These are phyloP conservation scores for Ramaria sp. DNA, from an alignment of 768 basidiomycete species.

Conservation along the genomic window DNA sequence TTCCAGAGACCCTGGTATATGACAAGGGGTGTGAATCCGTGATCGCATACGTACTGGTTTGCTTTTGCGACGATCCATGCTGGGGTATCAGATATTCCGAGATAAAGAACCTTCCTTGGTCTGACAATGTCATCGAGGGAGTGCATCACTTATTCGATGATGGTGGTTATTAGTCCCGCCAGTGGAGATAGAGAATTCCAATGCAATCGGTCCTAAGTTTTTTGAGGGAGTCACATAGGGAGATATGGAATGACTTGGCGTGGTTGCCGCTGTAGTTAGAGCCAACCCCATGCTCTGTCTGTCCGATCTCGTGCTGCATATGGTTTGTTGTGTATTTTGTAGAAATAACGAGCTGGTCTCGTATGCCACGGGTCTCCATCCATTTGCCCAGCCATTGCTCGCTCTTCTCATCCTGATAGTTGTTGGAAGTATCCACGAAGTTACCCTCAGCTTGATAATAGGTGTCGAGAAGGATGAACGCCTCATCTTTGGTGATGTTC, in stretches of 20 bases:
- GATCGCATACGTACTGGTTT: constrained; percentile 27
- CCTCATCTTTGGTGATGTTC: constrained; percentile 17
- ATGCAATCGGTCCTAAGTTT: constrained; percentile 22
- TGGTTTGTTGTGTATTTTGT: constrained; percentile 11
- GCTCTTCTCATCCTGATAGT: constrained; percentile 19
- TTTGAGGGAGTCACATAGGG: constrained; percentile 15
- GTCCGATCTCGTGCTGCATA: constrained; percentile 18
- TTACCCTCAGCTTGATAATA: constrained; percentile 21
- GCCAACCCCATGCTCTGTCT: constrained; percentile 20
- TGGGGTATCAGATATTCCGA: constrained; percentile 23
- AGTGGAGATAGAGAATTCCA: constrained; percentile 22
- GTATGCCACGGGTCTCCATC: constrained; percentile 24
- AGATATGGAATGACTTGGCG: constrained; percentile 12
- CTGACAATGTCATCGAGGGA: constrained; percentile 30
- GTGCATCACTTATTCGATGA: constrained; percentile 31
- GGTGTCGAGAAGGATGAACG: constrained; percentile 24
- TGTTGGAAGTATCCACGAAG: constrained; percentile 25
- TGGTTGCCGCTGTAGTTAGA: constrained; percentile 17
- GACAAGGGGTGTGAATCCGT: constrained; percentile 30
- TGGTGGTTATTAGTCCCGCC: constrained; percentile 25
- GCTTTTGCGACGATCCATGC: constrained; percentile 29
- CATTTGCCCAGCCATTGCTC: constrained; percentile 32
- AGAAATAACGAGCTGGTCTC: constrained; percentile 27
- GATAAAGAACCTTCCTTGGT: constrained; percentile 33
- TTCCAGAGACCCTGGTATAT: constrained; percentile 32